phyloP scores from a whole-genome alignment of 352 stramenopile genomes.

The Globisporangium paddicum region DNA sequence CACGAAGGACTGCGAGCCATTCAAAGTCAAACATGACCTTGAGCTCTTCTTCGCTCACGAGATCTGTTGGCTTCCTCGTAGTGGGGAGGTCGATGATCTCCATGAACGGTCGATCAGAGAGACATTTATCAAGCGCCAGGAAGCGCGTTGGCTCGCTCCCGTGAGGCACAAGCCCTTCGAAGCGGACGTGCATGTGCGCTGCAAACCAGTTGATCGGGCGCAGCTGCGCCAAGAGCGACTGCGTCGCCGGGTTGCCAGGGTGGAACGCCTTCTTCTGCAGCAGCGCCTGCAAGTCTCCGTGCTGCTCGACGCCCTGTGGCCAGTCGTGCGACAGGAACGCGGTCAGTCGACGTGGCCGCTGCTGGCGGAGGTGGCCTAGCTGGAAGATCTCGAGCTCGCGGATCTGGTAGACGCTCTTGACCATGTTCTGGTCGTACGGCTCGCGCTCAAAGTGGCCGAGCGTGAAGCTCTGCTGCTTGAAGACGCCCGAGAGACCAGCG shows the following conservation, averaged over 20 bases:
- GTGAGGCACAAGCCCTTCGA: conserved; percentile 79
- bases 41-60: conserved; percentile 9
- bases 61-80: background rate
- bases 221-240: conserved; percentile 74
- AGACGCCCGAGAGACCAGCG: conserved; percentile 93
- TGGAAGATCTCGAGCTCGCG: conserved; percentile 92
- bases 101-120: conserved; percentile 81
- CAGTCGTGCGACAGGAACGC: conserved; percentile 94
- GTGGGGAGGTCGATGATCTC: conserved; percentile 64
- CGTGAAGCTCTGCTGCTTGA: conserved; percentile 73
- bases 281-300: conserved; percentile 73
- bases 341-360: conserved; percentile 41
- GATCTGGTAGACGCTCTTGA: conserved; percentile 96
- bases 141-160: conserved; percentile 66
- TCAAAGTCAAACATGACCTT: conserved; percentile 73
- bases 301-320: conserved; percentile 84
- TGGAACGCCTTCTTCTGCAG: conserved; percentile 64
- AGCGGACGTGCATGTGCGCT: conserved; percentile 94
- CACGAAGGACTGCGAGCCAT: conserved; percentile 80
- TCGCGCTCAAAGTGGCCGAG: conserved; percentile 63
- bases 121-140: conserved; percentile 93
- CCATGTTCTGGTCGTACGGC: conserved; percentile 73
- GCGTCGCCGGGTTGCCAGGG: conserved; percentile 64
- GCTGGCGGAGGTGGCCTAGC: conserved; percentile 35
- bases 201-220: conserved; percentile 90